Conservation (phyloP, 2,329 filamentous ascomycete genomes). For the Juglanconis oblonga region DNA sequence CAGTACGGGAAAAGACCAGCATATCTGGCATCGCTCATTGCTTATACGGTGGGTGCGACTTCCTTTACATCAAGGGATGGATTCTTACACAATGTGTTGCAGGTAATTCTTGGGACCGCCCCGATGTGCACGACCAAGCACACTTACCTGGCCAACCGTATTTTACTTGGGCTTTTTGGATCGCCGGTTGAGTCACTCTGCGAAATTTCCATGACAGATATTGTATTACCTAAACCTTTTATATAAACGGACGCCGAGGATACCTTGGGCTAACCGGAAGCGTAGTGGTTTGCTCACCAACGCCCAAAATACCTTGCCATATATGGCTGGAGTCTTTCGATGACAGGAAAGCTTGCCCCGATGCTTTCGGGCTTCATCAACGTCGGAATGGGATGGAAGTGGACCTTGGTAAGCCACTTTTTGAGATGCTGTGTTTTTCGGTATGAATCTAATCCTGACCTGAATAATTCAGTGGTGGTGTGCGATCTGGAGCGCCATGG, state of each 20-base stretch:
- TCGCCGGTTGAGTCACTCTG: slow-evolving; percentile 29
- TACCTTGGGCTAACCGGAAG: not conserved
- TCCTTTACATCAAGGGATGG: too few relatives aligned
- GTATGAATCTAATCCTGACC: too few relatives aligned
- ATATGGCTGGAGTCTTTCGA: too few relatives aligned
- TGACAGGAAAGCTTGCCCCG: too few relatives aligned
- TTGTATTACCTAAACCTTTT: too few relatives aligned
- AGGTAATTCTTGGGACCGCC: too few relatives aligned
- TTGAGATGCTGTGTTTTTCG: too few relatives aligned
- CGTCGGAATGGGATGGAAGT: slow-evolving; percentile 27
- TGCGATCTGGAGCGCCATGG: slow-evolving; percentile 28
- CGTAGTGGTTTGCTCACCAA: slow-evolving; percentile 26
- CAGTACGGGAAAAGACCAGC: slow-evolving; percentile 30
- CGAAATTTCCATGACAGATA: slow-evolving; percentile 28
- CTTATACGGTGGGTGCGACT: slow-evolving; percentile 19
- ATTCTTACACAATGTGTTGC: too few relatives aligned
- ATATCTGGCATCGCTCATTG: slow-evolving; percentile 28
- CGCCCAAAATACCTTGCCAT: slow-evolving; percentile 25
- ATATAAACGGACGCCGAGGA: too few relatives aligned
- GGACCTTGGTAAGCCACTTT: slow-evolving; percentile 25
- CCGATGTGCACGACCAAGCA: slow-evolving; percentile 25
- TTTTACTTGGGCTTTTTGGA: slow-evolving; percentile 27
- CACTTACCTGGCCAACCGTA: slow-evolving; percentile 27
- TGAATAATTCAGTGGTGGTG: slow-evolving; percentile 26
- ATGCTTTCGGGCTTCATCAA: slow-evolving; percentile 33